Conservation (phyloP, 371 early-diverging fungal species). For the Encephalitozoon intestinalis region DNA sequence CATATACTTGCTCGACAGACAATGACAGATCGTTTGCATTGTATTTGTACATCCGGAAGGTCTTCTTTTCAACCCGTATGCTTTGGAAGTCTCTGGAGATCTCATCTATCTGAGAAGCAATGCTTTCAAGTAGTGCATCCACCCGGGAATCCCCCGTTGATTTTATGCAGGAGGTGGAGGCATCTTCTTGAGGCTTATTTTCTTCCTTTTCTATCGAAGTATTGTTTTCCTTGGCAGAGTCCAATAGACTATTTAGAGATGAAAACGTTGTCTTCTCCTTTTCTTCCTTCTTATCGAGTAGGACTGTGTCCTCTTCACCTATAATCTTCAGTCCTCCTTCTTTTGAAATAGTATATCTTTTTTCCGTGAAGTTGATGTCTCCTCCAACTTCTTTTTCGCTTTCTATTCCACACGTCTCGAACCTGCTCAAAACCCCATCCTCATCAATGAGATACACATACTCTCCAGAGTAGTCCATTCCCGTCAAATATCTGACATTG, state of each 20-base stretch:
- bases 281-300: not conserved
- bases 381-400: not conserved
- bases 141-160: not conserved
- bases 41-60: not conserved
- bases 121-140: not conserved
- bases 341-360: not conserved
- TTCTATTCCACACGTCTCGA: not conserved
- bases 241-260: not conserved
- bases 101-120: not conserved
- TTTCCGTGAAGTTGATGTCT: not conserved
- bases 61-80: slow-evolving; percentile 13
- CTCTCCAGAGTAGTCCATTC: slow-evolving; percentile 3
- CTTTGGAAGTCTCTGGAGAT: not conserved
- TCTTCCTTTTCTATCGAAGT: not conserved
- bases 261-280: not conserved
- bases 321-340: not conserved
- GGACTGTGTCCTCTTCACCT: not conserved
- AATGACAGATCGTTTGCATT: not conserved
- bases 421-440: slow-evolving; percentile 3
- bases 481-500: not conserved
- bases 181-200: not conserved
- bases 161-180: not conserved
- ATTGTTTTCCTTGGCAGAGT: not conserved
- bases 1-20: not conserved
- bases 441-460: not conserved